phyloP scores from a whole-genome alignment of 768 basidiomycete genomes.

The Coprinopsis sp. region DNA sequence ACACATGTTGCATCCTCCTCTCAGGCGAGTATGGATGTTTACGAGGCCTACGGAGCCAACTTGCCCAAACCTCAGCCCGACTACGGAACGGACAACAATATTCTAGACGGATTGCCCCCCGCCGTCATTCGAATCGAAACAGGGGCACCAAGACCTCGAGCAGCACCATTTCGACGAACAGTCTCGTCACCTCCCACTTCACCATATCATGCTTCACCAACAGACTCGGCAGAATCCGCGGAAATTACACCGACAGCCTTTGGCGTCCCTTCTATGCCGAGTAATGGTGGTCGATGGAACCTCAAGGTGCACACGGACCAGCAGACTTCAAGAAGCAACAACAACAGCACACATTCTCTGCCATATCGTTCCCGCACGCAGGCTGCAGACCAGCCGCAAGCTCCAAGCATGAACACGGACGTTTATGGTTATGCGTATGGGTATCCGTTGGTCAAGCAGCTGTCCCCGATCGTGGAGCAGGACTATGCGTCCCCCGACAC shows the following conservation, averaged over 20 bases:
- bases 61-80: neutral
- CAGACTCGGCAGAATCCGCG: conserved; percentile 17
- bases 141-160: neutral
- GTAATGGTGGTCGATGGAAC: conserved; percentile 16
- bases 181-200: conserved; percentile 24
- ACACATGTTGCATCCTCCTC: conserved; percentile 4
- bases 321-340: conserved; percentile 33
- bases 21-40: conserved; percentile 2
- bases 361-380: conserved; percentile 10
- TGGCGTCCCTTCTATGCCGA: conserved; percentile 11
- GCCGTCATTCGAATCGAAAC: conserved; percentile 20
- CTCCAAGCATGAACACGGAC: conserved; percentile 21
- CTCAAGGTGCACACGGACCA: conserved; percentile 28
- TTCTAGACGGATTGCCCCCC: conserved; percentile 13
- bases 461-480: conserved; percentile 65
- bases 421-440: conserved; percentile 32
- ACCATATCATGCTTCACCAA: conserved; percentile 17
- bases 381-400: conserved; percentile 7
- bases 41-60: neutral
- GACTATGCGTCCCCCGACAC: conserved; percentile 52
- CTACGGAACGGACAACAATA: neutral
- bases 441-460: conserved; percentile 42
- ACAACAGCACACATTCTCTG: conserved; percentile 28
- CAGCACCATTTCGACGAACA: conserved; percentile 21
- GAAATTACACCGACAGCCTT: conserved; percentile 14